These are phyloP conservation scores for Haplosporangium sp. DNA, from an alignment of 371 early-diverging fungal genomes.

Conservation along the genomic window DNA sequence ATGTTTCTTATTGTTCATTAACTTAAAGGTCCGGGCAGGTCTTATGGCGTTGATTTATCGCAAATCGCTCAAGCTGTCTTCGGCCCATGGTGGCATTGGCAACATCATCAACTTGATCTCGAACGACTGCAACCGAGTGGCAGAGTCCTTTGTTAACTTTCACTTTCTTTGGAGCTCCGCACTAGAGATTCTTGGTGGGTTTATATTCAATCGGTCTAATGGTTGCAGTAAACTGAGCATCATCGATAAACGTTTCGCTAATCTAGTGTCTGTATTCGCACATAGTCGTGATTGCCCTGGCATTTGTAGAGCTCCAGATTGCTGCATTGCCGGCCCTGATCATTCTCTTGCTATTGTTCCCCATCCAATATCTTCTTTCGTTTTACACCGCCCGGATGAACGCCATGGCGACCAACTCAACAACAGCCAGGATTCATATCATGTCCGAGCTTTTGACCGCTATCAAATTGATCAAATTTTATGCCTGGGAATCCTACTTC, in stretches of 20 bases:
- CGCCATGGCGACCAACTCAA: slow-evolving; percentile 62
- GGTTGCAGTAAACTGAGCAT: background rate
- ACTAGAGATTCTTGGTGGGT: slow-evolving; percentile 64
- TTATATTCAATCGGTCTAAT: background rate
- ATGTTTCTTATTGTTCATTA: slow-evolving; percentile 44
- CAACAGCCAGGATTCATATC: slow-evolving; percentile 72
- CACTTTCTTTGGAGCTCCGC: slow-evolving; percentile 79
- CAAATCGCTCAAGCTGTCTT: slow-evolving; percentile 69
- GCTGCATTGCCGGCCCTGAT: slow-evolving; percentile 67
- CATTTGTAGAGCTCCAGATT: slow-evolving; percentile 61
- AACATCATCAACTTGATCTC: slow-evolving; percentile 67
- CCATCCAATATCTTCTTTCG: slow-evolving; percentile 68
- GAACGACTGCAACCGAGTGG: slow-evolving; percentile 70
- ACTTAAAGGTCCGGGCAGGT: slow-evolving; percentile 66
- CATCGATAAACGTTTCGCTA: background rate
- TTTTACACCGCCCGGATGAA: slow-evolving; percentile 39
- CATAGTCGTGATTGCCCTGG: slow-evolving; percentile 58
- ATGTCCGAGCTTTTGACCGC: slow-evolving; percentile 79
- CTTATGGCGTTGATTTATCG: slow-evolving; percentile 77
- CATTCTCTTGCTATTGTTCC: slow-evolving; percentile 69
- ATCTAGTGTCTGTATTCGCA: too few species aligned
- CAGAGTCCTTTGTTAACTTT: slow-evolving; percentile 74
- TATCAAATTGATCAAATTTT: slow-evolving; percentile 82
- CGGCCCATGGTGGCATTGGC: slow-evolving; percentile 72
- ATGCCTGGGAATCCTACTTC: slow-evolving; percentile 75